Percentiles rank a stretch among this genome's conserved stretches.
Conservation (phyloP, 2,329 filamentous ascomycete species). For the Aspergillus sp. region DNA sequence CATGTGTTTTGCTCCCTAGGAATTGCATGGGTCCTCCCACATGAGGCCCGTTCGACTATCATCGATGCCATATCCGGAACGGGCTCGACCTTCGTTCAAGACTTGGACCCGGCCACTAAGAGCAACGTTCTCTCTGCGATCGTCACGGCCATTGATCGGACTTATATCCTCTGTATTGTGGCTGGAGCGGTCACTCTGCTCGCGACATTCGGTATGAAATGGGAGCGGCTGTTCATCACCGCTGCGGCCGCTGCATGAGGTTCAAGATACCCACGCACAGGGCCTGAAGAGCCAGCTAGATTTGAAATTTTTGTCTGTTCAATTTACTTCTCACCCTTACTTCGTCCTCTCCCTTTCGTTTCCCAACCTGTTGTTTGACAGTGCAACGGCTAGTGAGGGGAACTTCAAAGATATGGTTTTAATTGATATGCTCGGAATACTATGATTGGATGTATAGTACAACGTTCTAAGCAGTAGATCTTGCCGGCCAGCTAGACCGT, state of each 20-base stretch:
- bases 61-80: slow-evolving; percentile 4
- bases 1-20: background rate
- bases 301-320: too few relatives aligned
- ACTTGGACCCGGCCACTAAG: background rate
- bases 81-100: slow-evolving; percentile 1
- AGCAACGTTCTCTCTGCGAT: slow-evolving; percentile 2
- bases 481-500: too few relatives aligned
- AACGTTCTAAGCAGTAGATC: background rate
- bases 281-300: too few relatives aligned
- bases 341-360: too few relatives aligned
- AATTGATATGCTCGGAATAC: too few relatives aligned
- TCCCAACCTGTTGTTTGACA: too few relatives aligned
- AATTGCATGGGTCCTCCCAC: slow-evolving; percentile 4
- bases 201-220: slow-evolving; percentile 3
- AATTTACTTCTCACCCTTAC: too few relatives aligned
- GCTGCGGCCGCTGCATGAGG: slow-evolving; percentile 3
- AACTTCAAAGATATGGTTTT: too few relatives aligned
- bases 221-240: slow-evolving; percentile 6
- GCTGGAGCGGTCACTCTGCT: slow-evolving; percentile 4
- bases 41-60: background rate
- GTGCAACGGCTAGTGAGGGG: too few relatives aligned
- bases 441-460: too few relatives aligned
- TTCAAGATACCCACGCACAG: too few relatives aligned
- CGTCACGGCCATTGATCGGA: slow-evolving; percentile 2
- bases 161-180: slow-evolving; percentile 9